Evolutionary conservation across 192 early-diverging fungal species (phyloP).

Genomic region (Umbelopsis sp.): DNA sequence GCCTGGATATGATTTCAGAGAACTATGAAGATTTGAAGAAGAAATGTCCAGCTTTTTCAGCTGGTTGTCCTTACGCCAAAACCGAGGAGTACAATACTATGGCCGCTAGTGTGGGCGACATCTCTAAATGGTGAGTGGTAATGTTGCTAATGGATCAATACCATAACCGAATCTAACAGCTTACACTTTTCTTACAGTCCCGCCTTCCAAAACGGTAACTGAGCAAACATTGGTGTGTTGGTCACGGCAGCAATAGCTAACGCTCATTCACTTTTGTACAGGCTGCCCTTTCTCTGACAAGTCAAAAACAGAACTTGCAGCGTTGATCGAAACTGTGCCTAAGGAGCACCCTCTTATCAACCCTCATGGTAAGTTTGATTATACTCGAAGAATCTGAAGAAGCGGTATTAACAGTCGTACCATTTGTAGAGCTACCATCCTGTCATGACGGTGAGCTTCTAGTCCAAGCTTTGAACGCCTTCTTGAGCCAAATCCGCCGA

Average conservation of each 20-base stretch:
- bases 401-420: neutral
- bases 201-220: constrained; percentile 28
- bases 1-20: constrained; percentile 21
- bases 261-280: neutral
- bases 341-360: constrained; percentile 31
- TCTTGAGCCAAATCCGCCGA: constrained; percentile 11
- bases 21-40: constrained; percentile 31
- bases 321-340: constrained; percentile 6
- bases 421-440: constrained; percentile 21
- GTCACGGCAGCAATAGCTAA: neutral
- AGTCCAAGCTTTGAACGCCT: constrained; percentile 21
- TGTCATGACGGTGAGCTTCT: constrained; percentile 22
- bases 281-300: constrained; percentile 31
- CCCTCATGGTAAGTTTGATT: constrained; percentile 11
- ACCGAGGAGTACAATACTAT: constrained; percentile 19
- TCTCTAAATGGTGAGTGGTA: constrained; percentile 25
- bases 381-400: too few species aligned
- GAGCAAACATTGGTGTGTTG: neutral
- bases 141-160: neutral
- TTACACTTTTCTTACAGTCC: neutral
- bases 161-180: neutral
- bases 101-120: constrained; percentile 23
- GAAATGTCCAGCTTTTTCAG: constrained; percentile 25
- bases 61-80: constrained; percentile 29
- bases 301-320: constrained; percentile 25